Percentiles rank a stretch among this genome's conserved stretches.
These are phyloP conservation scores for Didymosphaeria variabile DNA, from an alignment of 2,329 filamentous ascomycete species.

Conservation along the genomic window DNA sequence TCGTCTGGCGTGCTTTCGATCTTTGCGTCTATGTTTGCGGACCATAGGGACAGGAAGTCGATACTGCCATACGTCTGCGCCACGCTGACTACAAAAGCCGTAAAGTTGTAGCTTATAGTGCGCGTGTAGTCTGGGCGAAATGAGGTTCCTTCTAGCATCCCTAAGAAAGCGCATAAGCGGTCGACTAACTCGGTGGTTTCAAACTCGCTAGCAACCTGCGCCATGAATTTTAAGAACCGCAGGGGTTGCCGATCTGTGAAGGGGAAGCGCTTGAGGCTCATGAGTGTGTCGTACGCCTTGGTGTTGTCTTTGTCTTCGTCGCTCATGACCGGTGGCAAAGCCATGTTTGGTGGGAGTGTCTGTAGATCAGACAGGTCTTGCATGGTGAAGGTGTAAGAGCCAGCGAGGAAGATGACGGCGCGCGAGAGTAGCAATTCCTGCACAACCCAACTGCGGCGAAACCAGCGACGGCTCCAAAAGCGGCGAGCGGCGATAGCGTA, in stretches of 20 bases:
- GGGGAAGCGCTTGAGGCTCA: slow-evolving; percentile 23
- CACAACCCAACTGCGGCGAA: slow-evolving; percentile 23
- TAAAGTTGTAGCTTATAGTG: slow-evolving; percentile 20
- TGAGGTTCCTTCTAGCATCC: slow-evolving; percentile 19
- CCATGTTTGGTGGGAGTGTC: slow-evolving; percentile 14
- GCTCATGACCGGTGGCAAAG: background rate
- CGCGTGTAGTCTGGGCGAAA: slow-evolving; percentile 27
- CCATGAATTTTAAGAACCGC: slow-evolving; percentile 24
- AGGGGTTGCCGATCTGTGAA: slow-evolving; percentile 23
- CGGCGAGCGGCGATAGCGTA: slow-evolving; percentile 17
- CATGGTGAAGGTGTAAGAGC: slow-evolving; percentile 18
- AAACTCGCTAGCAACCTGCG: slow-evolving; percentile 17
- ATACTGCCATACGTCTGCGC: slow-evolving; percentile 20
- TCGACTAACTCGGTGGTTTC: slow-evolving; percentile 19
- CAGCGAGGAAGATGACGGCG: slow-evolving; percentile 16
- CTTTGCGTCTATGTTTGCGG: slow-evolving; percentile 27
- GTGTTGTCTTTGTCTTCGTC: slow-evolving; percentile 5
- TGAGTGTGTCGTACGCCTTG: slow-evolving; percentile 21
- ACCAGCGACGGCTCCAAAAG: slow-evolving; percentile 15
- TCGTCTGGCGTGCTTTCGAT: slow-evolving; percentile 35
- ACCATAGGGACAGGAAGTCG: slow-evolving; percentile 26
- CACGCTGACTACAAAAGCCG: slow-evolving; percentile 20
- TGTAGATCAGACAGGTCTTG: slow-evolving; percentile 23
- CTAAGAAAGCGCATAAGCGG: slow-evolving; percentile 24
- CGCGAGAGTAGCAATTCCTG: slow-evolving; percentile 25